Evolutionary conservation across 306 rosid genomes (phyloP), one percentile per base, ranked within the genome.

Genomic region (Gastrolobium villosum): DNA sequence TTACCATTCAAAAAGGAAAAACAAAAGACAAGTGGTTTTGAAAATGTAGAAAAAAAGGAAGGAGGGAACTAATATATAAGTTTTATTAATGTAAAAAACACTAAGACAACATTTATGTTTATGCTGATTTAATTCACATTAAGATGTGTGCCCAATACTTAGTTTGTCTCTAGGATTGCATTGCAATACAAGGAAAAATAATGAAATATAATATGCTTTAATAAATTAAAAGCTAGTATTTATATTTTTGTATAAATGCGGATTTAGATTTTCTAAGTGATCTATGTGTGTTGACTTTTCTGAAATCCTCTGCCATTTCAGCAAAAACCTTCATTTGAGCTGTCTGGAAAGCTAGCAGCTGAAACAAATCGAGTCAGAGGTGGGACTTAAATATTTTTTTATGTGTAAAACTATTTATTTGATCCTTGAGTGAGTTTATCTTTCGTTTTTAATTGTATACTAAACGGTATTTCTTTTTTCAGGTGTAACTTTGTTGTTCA

Each of bases 271-370:
- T 79, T 69, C 43, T 61, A 8, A 52, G 62, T 65, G 60, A 32
- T 68, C 26, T 54, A 44, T 56, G 53, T 44, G 55, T 63, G 65
- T 30, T 79, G 52, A 41, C 49, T 59, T 72, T 73, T 83, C 76
- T 77, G 56, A 80, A 63, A 48, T 41, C 20, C 52, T 61, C 40
- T 60, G n/a, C 26, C 70, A 60, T 78, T 74, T 86, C 93, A 94
- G 99, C 87, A 90, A 81, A 87, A 94, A 62, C 99, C 99, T 83
- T 94, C 99, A 11, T 94, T 90, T 84, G 99, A 94, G 82, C 85
- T 94, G n/a, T 94, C 99, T 59, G 99, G 99, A 79, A 92, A 94
- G 85, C 99, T 94, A 52, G 99, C 99, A 14, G 95, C 90, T 10
- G 99, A 94, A 89, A 94, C 97, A 14, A 94, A 94, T 79, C 88